Base-by-base conservation (phyloP, 176 grass and related monocot genomes). In the Oryza coarctata region DNA sequence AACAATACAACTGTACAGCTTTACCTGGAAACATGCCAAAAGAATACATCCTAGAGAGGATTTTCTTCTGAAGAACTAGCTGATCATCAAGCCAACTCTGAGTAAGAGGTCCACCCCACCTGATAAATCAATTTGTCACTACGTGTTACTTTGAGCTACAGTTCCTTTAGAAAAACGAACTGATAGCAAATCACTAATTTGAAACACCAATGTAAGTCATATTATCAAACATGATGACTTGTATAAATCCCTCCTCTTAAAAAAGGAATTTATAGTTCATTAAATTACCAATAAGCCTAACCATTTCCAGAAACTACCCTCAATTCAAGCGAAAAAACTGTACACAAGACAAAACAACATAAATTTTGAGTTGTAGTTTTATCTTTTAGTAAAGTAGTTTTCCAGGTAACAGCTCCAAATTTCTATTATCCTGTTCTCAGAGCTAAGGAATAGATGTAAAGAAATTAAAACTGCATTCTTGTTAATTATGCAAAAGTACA, bases 21-120 rank as follows among this genome's bases (percentile, higher is more conserved):
- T 68, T 31, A 90, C 91, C 91, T 83, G 88, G 91, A 41, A 62
- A 83, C 91, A 94, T 94, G 69, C 91, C 91, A 88, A 94, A 90
- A 63, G 83, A 66, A 71, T 90, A 90, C 88, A 94, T 90, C 73
- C 91, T 90, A 84, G 86, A 65, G 44, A 94, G 88, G 44, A 94
- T 94, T 94, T 84, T 90, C 86, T 90, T 88, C 65, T 94, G 91
- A 80, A 94, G 88, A 68, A 65, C 80, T 84, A 94, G 86, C 81
- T 94, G 91, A 69, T 88, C 88, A 84, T 94, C 88, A 83, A 94
- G 82, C 91, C 91, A 94, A 58, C 69, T 81, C 50, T 94, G 91
- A 70, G 83, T 86, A 80, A 94, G 85, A 62, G 91, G 91, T 23
- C 91, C 91, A 44, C 91, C 91, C 91, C 91, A 94, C 84, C 91